phyloP scores from a whole-genome alignment of 202 grass and related monocot genomes.

The Panicum virgatum region DNA sequence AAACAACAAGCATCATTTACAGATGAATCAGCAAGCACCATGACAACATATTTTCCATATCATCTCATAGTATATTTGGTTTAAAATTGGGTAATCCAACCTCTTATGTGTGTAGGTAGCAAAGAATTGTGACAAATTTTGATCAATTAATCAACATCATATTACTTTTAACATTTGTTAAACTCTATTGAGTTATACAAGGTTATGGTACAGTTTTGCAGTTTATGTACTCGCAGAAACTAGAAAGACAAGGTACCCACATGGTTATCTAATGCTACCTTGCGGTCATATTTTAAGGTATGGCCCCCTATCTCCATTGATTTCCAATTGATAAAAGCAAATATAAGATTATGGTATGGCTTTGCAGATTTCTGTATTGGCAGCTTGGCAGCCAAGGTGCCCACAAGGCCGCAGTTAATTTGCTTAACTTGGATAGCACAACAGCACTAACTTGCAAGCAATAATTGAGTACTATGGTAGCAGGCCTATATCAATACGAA shows the following conservation, averaged over 20 bases:
- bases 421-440: slow-evolving; percentile 1
- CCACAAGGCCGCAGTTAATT: not conserved
- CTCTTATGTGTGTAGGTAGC: not conserved
- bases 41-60: not conserved
- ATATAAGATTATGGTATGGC: not conserved
- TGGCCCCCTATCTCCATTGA: not conserved
- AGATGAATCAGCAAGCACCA: not conserved
- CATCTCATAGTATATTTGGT: not conserved
- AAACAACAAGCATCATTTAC: not conserved
- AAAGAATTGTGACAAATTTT: not conserved
- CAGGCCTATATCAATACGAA: slow-evolving; percentile 21
- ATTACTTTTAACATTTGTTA: not conserved
- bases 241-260: not conserved
- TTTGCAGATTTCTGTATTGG: not conserved
- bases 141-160: not conserved
- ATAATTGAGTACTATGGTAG: slow-evolving; percentile 8
- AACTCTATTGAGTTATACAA: not conserved
- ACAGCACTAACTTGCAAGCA: slow-evolving; percentile 21
- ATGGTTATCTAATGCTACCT: not conserved
- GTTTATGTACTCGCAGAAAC: not conserved
- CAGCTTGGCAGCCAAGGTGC: not conserved
- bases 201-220: not conserved
- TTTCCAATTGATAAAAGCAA: not conserved
- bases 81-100: not conserved
- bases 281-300: not conserved